phyloP scores from a whole-genome alignment of 2,329 filamentous ascomycete species.

The Monosporascus sp. region DNA sequence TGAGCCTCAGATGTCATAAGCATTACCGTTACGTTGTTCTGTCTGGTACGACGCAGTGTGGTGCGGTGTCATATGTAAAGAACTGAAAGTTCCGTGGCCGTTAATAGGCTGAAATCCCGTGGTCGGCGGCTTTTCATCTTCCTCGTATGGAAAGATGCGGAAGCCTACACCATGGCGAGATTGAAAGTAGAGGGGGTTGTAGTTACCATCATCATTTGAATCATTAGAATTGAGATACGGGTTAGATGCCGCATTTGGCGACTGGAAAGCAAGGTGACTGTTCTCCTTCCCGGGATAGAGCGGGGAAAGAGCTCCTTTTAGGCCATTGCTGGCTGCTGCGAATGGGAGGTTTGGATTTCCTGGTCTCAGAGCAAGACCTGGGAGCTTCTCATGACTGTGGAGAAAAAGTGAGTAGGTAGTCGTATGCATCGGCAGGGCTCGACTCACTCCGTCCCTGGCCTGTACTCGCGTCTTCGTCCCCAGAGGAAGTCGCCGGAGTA shows the following conservation, averaged over 20 bases:
- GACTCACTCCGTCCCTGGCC: conserved; percentile 15
- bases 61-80: conserved; percentile 15
- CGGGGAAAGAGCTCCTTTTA: conserved; percentile 20
- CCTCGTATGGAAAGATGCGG: conserved; percentile 20
- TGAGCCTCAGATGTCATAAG: conserved; percentile 11
- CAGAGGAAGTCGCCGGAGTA: conserved; percentile 6
- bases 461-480: conserved; percentile 12
- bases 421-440: conserved; percentile 8
- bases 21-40: conserved; percentile 11
- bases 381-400: conserved; percentile 30
- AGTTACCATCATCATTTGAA: conserved; percentile 18
- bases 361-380: conserved; percentile 30
- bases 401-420: conserved; percentile 20
- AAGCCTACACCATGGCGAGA: conserved; percentile 23
- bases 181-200: conserved; percentile 30
- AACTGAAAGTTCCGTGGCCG: conserved; percentile 14
- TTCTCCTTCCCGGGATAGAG: conserved; percentile 28
- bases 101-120: conserved; percentile 24
- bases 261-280: conserved; percentile 18
- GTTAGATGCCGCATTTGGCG: conserved; percentile 16
- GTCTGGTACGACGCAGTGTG: conserved; percentile 12
- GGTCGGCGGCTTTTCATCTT: conserved; percentile 18
- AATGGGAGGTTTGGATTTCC: conserved; percentile 33
- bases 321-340: conserved; percentile 19
- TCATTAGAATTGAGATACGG: conserved; percentile 24